Base-by-base conservation (phyloP, 331 rosid genomes). In the Saraca asoca region DNA sequence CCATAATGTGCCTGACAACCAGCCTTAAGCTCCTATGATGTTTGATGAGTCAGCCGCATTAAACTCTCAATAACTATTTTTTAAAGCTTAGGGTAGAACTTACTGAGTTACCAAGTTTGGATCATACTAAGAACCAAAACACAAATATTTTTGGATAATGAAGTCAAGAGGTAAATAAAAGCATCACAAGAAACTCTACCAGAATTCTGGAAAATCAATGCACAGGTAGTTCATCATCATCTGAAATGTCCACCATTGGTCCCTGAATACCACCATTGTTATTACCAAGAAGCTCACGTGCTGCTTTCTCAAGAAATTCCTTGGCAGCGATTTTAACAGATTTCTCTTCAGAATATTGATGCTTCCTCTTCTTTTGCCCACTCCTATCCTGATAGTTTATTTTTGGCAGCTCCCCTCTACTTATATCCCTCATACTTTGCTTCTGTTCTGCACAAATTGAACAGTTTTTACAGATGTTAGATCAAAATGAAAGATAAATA, bases 271-370 rank as follows among this genome's bases (percentile, higher is more conserved):
- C 81, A 2, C 78, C 73, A 14, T 61, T 66, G 61, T 73, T 71
- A 63, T 85, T 69, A 66, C 91, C 97, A 46, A 88, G 86, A 83
- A 90, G 79, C 81, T 94, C 99, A 2, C 76, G 80, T 3, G 96
- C 68, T 43, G 99, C 97, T 83, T 94, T 94, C 80, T 88, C 90
- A 33, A 94, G 87, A 78, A 94, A 94, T 41, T 94, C 97, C 81
- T 86, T 81, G 53, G 97, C 84, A 76, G 91, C 88, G 45, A 68
- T 62, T 74, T 90, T 78, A 78, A 88, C 92, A 50, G 96, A 88
- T 49, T 62, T 82, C 62, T 75, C 88, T 29, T 80, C 88, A 51
- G 96, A 81, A 12, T 95, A 85, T 41, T 75, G 83, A 83, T 75
- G 79, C 78, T 90, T 94, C 83, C 97, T 83, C 87, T 77, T 85